These are phyloP conservation scores for Clarireedia paspali DNA, from an alignment of 2,329 filamentous ascomycete genomes.

Conservation along the genomic window DNA sequence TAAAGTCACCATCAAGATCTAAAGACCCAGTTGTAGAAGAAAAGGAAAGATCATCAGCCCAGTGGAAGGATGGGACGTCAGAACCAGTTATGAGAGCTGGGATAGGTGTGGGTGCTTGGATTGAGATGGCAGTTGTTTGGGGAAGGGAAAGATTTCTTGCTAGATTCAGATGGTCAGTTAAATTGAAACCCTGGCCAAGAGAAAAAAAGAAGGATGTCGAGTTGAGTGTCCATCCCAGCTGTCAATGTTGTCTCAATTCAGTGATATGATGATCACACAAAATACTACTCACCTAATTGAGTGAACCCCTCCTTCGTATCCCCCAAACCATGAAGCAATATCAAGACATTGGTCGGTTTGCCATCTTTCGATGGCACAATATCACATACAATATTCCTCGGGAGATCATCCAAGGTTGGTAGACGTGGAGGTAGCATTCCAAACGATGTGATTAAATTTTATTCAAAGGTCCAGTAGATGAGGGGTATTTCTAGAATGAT, in stretches of 20 bases:
- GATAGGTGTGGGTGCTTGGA: constrained; percentile 52
- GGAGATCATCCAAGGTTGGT: constrained; percentile 39
- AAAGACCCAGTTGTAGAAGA: constrained; percentile 43
- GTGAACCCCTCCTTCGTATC: constrained; percentile 54
- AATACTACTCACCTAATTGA: constrained; percentile 35
- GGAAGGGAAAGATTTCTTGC: constrained; percentile 51
- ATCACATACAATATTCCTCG: constrained; percentile 33
- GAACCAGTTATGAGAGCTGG: constrained; percentile 40
- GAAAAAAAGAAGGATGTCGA: too few relatives aligned
- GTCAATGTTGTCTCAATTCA: too few relatives aligned
- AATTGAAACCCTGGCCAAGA: background rate
- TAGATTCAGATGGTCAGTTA: background rate
- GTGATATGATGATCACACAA: background rate
- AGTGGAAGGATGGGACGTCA: constrained; percentile 40
- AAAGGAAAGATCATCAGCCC: constrained; percentile 52
- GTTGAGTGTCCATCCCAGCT: too few relatives aligned
- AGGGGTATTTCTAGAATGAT: too few relatives aligned
- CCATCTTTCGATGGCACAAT: constrained; percentile 28
- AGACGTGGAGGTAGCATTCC: constrained; percentile 15
- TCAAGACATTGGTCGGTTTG: constrained; percentile 49
- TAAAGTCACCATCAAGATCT: constrained; percentile 47
- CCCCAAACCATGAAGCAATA: constrained; percentile 63
- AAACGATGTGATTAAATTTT: background rate
- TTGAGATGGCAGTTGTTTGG: constrained; percentile 54
- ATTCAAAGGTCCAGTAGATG: background rate